Conservation (phyloP, 2,329 filamentous ascomycete species). For the Talaromyces sp. region DNA sequence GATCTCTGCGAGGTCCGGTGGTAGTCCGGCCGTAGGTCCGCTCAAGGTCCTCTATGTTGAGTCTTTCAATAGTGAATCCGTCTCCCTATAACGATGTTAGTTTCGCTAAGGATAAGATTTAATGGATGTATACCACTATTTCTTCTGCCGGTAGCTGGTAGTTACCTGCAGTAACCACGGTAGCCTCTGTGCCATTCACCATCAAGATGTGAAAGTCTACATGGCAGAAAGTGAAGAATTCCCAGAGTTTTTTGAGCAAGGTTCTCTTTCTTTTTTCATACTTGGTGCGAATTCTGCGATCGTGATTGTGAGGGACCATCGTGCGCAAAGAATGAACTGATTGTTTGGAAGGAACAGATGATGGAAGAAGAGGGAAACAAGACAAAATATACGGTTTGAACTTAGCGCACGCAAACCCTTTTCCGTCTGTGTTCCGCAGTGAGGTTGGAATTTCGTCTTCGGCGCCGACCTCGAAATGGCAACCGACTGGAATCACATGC, state of each 20-base stretch:
- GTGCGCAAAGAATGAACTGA: not conserved
- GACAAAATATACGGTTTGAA: not conserved
- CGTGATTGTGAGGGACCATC: not conserved
- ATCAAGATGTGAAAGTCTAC: not conserved
- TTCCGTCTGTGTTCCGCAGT: slow-evolving; percentile 2
- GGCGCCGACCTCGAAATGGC: not conserved
- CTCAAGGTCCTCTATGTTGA: not conserved
- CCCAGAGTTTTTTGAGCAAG: not conserved
- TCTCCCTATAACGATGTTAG: not conserved
- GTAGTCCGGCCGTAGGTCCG: not conserved
- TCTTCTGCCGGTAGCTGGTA: not conserved
- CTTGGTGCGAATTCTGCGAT: not conserved
- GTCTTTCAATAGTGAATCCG: slow-evolving; percentile 1
- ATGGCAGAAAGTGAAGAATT: slow-evolving; percentile 1
- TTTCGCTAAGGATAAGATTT: not conserved
- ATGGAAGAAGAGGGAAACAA: not conserved
- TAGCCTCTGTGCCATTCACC: not conserved
- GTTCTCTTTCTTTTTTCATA: not conserved
- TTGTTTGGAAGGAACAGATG: not conserved
- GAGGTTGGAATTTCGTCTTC: slow-evolving; percentile 13
- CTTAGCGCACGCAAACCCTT: slow-evolving; percentile 2
- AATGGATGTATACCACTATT: not conserved
- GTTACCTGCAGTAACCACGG: not conserved
- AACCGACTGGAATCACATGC: slow-evolving; percentile 14
- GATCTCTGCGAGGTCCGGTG: not conserved